A percentile compares a stretch with the other conserved stretches of the same genome.
Conservation (phyloP, 495 filamentous ascomycete genomes). For the Lophium mytilinum region DNA sequence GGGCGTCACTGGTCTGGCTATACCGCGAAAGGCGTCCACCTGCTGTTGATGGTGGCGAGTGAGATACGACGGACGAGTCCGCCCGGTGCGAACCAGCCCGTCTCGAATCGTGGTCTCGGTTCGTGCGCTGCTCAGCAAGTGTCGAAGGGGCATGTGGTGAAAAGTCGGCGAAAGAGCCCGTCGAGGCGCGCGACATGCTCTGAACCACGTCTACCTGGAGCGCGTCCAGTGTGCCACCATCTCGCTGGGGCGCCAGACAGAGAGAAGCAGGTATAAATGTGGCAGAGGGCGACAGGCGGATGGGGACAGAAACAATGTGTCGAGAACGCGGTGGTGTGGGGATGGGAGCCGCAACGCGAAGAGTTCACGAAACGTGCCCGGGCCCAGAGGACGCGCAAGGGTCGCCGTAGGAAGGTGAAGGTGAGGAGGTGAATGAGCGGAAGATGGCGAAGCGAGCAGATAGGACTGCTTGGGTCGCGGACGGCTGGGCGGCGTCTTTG, state of each 20-base stretch:
- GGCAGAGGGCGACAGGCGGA: slow-evolving; percentile 2
- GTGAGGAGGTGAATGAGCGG: neutral
- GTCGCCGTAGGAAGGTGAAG: neutral
- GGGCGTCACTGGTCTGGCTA: neutral
- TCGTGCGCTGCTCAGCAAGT: slow-evolving; percentile 39
- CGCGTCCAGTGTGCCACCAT: slow-evolving; percentile 15
- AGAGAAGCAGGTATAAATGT: neutral
- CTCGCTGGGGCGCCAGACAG: neutral
- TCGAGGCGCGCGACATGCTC: slow-evolving; percentile 33
- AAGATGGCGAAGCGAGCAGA: neutral
- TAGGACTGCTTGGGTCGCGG: neutral
- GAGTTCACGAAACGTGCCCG: slow-evolving; percentile 9
- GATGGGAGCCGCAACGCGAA: slow-evolving; percentile 4
- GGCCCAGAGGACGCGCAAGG: neutral
- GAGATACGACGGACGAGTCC: slow-evolving; percentile 15
- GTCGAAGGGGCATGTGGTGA: slow-evolving; percentile 78
- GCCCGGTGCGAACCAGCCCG: slow-evolving; percentile 19
- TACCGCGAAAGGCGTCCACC: neutral
- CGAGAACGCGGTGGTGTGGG: slow-evolving; percentile 9
- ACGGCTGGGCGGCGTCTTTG: neutral
- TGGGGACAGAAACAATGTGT: neutral
- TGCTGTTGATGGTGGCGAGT: slow-evolving; percentile 9
- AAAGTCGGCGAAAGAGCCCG: slow-evolving; percentile 64
- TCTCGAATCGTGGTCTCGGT: slow-evolving; percentile 26
- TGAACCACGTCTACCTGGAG: slow-evolving; percentile 15